Evolutionary conservation across 441 rosid genomes (phyloP).

Genomic region (Dalechampia spathulata): DNA sequence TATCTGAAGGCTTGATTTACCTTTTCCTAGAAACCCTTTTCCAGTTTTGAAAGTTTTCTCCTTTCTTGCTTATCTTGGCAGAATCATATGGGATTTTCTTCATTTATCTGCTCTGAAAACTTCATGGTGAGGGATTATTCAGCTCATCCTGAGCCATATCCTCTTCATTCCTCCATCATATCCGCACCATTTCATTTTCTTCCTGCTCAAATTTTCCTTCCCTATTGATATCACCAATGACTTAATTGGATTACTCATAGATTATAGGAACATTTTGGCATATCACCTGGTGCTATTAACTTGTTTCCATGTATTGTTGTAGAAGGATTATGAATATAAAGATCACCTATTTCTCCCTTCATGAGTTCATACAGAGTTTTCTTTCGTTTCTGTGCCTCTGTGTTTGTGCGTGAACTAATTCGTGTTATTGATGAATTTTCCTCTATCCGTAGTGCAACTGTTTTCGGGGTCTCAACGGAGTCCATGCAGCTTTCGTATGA

Average conservation of each 20-base stretch:
- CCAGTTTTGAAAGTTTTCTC: too few relatives aligned
- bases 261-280: too few relatives aligned
- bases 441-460: conserved; percentile 52
- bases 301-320: background rate
- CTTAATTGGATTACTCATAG: background rate
- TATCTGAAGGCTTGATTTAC: background rate
- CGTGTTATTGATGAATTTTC: background rate
- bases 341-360: background rate
- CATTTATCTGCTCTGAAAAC: background rate
- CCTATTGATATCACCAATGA: background rate
- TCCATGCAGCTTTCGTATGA: conserved; percentile 88
- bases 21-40: too few relatives aligned
- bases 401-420: background rate
- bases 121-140: background rate
- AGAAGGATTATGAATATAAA: background rate
- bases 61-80: background rate
- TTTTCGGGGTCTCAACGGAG: conserved; percentile 86
- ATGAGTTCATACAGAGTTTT: background rate
- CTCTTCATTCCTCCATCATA: background rate
- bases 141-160: background rate
- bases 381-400: background rate
- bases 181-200: background rate
- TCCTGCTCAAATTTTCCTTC: background rate
- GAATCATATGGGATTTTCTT: background rate
- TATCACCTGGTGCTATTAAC: background rate